Base-by-base conservation (phyloP, 306 rosid genomes). In the Corylus avellana region DNA sequence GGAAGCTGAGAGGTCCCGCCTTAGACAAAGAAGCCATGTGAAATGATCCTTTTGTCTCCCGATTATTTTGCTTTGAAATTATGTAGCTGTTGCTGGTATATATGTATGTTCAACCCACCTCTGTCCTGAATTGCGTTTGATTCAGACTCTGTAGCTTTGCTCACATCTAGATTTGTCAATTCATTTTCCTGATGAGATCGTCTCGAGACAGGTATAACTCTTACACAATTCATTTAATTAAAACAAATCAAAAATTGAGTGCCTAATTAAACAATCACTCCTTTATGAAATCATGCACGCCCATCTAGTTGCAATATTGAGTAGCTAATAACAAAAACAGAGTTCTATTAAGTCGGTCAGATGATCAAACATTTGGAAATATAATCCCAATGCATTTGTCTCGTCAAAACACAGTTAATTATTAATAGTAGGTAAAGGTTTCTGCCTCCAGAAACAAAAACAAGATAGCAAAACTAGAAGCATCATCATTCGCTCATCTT, bases 391-490 rank as follows among this genome's bases (percentile, higher is more conserved):
- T 42, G 25, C 53, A 9, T 39, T 68, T 66, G n/a, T 42, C 29
- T 11, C 27, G 42, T 68, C 53, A 18, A 42, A 44, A 68, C 51
- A 68, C 16, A 10, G 1, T 6, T 10, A 22, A 22, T 22, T 22
- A 22, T 22, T 22, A 18, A 4, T 68, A 42, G 32, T 7, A 32
- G 11, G 20, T 35, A 68, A 37, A 68, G 29, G 25, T 39, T 68
- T 68, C 51, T 42, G 72, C 27, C 25, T 32, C 77, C 27, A 12
- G 12, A 73, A 73, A 32, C 29, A 56, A 50, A 85, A 75, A 9
- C 56, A 53, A 51, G 51, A 29, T 20, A 39, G 29, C 59, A 85
- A 66, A 75, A 72, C 75, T 73, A n/a, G 49, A 37, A 22, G 78
- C 18, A 54, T 71, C 68, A 32, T 73, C 53, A 8, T 42, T n/a